phyloP scores from a whole-genome alignment of 495 filamentous ascomycete species.

The Achaetomiella virescens region DNA sequence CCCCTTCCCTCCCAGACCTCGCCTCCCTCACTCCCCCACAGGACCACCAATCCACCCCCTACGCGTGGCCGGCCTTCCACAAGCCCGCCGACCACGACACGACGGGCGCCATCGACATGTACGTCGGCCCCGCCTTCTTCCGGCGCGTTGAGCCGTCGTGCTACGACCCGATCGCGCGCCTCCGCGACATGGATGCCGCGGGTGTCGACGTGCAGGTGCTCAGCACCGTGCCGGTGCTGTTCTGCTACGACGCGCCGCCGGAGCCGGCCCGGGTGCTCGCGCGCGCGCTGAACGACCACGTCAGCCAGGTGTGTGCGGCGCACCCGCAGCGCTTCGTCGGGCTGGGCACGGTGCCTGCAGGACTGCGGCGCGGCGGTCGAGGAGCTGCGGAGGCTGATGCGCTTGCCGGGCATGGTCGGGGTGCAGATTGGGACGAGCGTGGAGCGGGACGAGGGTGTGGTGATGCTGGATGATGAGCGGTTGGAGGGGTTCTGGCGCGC shows the following conservation, averaged over 20 bases:
- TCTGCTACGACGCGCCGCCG: conserved; percentile 27
- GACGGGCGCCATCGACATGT: conserved; percentile 24
- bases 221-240: conserved; percentile 26
- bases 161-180: conserved; percentile 19
- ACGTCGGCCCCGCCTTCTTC: conserved; percentile 24
- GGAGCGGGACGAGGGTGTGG: background rate
- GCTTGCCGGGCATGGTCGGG: conserved; percentile 13
- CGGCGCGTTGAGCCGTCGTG: conserved; percentile 22
- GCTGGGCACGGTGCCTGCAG: conserved; percentile 34
- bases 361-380: conserved; percentile 54
- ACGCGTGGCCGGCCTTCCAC: conserved; percentile 25
- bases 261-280: conserved; percentile 15
- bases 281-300: conserved; percentile 22
- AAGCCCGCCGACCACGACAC: conserved; percentile 2
- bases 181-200: conserved; percentile 24
- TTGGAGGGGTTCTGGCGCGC: conserved; percentile 22
- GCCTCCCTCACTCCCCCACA: conserved; percentile 10
- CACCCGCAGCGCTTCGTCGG: conserved; percentile 19
- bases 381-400: conserved; percentile 47
- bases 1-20: conserved; percentile 19
- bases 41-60: conserved; percentile 1
- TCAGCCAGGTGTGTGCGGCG: conserved; percentile 4
- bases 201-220: conserved; percentile 29
- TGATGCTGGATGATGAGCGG: conserved; percentile 17
- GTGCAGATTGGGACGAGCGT: conserved; percentile 25